Evolutionary conservation across 805 yeast species (phyloP).

Genomic region (Barnettozyma californica): DNA sequence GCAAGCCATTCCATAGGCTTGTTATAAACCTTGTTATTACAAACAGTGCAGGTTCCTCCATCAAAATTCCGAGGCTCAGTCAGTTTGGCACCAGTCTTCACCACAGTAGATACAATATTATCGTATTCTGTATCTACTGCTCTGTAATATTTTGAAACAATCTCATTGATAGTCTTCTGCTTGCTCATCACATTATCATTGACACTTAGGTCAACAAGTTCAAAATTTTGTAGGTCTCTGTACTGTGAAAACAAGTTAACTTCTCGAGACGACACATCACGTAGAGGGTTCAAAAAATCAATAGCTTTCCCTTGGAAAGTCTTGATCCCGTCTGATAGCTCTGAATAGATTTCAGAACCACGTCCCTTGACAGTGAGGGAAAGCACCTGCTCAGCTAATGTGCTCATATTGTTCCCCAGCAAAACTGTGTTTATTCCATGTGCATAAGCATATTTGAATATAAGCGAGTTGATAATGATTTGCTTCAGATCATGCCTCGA

Average conservation of each 20-base stretch:
- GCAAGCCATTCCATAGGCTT: conserved; percentile 64
- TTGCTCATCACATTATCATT: conserved; percentile 43
- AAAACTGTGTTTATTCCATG: conserved; percentile 50
- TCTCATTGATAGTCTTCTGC: conserved; percentile 76
- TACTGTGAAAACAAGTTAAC: conserved; percentile 49
- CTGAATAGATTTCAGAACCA: conserved; percentile 58
- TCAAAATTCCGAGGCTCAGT: conserved; percentile 37
- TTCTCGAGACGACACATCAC: conserved; percentile 72
- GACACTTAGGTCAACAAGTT: conserved; percentile 18
- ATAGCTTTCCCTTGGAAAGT: conserved; percentile 29
- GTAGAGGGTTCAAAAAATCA: conserved; percentile 59
- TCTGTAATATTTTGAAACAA: conserved; percentile 67
- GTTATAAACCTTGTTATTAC: conserved; percentile 48
- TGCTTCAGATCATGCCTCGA: conserved; percentile 58
- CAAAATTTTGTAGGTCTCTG: conserved; percentile 12
- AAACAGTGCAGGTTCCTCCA: conserved; percentile 44
- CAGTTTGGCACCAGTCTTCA: conserved; percentile 79
- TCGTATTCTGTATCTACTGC: conserved; percentile 75
- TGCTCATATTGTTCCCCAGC: conserved; percentile 77
- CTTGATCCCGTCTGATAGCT: conserved; percentile 40
- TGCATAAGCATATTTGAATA: conserved; percentile 41
- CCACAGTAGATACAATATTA: conserved; percentile 87
- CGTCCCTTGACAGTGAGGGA: conserved; percentile 82
- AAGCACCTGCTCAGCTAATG: conserved; percentile 73
- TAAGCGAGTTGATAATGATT: conserved; percentile 42